Base-by-base conservation (phyloP, 192 early-diverging fungal genomes). In the Chytriomyces confervae region DNA sequence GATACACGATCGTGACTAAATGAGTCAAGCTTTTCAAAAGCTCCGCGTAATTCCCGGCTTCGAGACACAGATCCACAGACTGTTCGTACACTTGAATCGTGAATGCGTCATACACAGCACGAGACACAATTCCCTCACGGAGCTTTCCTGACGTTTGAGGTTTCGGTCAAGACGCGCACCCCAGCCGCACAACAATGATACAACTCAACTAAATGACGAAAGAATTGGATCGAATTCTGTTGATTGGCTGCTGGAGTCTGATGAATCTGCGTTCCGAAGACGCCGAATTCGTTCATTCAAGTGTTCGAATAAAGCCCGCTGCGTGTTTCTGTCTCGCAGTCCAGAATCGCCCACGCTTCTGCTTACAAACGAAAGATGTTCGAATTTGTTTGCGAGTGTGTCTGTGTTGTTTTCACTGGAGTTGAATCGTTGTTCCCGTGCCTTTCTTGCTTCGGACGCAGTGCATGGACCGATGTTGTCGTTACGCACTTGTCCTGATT, bases 21-120 rank as follows among this genome's bases (percentile, higher is more conserved):
- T 63, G 53, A 8, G 66, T 62, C 36, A 85, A 72, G 11, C 82
- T 75, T 77, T 83, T 83, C 16, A 85, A 60, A 23, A 85, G 69
- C 62, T 85, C 84, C 18, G 77, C 67, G 65, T 76, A 83, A 69
- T 85, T 83, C 27, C 51, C 49, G 61, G 73, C 75, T 11, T 45
- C 13, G 10, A 85, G 77, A 47, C 71, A 78, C 10, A 75, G 48
- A 27, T 81, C 73, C 8, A 77, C 84, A 16, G 77, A 79, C 13
- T 13, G 23, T 62, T 85, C 84, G 77, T 85, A 85, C 6, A 83
- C 79, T n/a, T 70, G 47, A 5, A 76, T 66, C 1, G 79, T 71
- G 50, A 85, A 85, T 24, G 67, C 48, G 62, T 85, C 84, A 46
- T 62, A 62, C 4, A 10, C 16, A 24, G 23, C 72, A 7, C 50